phyloP scores from a whole-genome alignment of 1,284 basidiomycete genomes.

The Cutaneotrichosporon mucoides region DNA sequence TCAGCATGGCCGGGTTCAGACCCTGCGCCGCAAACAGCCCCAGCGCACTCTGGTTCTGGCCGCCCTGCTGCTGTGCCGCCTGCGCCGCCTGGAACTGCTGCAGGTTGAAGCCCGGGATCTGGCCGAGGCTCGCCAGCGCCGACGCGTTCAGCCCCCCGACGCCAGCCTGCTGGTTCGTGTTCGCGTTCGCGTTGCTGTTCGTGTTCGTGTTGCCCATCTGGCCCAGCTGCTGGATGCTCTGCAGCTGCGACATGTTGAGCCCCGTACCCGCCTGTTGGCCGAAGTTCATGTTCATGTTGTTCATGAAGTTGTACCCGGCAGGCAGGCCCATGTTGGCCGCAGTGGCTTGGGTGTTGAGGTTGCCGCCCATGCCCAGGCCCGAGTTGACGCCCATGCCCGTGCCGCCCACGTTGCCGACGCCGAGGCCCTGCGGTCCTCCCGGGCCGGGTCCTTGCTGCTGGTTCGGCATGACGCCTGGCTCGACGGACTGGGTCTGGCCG shows the following conservation, averaged over 20 bases:
- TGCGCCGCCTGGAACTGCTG: slow-evolving; percentile 12
- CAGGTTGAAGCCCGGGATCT: neutral
- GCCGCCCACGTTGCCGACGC: neutral
- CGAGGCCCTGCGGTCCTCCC: neutral
- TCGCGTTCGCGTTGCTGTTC: neutral
- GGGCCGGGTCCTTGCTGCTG: neutral
- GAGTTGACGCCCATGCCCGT: neutral
- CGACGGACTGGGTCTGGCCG: neutral
- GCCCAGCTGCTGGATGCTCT: neutral
- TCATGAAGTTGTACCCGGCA: neutral
- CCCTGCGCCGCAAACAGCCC: slow-evolving; percentile 7
- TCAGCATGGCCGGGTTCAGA: slow-evolving; percentile 5
- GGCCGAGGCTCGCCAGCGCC: neutral
- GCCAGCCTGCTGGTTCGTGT: neutral
- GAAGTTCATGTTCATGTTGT: neutral
- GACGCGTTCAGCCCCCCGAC: neutral
- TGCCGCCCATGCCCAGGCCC: neutral
- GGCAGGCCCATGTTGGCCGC: neutral
- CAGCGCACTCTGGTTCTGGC: slow-evolving; percentile 1
- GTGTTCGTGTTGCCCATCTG: neutral
- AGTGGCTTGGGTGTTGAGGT: too few relatives aligned
- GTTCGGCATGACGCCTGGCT: neutral
- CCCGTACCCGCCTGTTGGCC: neutral
- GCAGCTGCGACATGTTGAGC: slow-evolving; percentile 2
- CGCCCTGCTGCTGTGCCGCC: neutral